Evolutionary conservation across 2,329 filamentous ascomycete species (phyloP).

Genomic region (Chaetomium globosum): DNA sequence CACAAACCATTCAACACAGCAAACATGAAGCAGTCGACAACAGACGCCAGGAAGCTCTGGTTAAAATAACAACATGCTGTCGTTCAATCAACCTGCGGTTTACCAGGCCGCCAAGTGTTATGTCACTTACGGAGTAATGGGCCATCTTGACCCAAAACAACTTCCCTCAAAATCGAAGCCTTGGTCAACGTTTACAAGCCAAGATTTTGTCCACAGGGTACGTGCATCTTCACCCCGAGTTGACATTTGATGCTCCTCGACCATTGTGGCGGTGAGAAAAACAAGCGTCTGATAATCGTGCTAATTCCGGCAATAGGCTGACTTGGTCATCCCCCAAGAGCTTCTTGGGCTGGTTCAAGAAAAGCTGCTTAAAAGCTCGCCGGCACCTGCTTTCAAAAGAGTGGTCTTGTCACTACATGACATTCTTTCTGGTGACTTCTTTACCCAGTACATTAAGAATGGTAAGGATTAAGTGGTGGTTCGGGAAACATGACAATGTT

Average conservation of each 20-base stretch:
- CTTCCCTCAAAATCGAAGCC: slow-evolving; percentile 73
- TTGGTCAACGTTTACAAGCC: slow-evolving; percentile 67
- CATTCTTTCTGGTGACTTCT: slow-evolving; percentile 73
- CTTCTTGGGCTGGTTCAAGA: slow-evolving; percentile 57
- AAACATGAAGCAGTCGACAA: not conserved
- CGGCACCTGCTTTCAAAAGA: slow-evolving; percentile 59
- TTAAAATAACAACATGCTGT: slow-evolving; percentile 47
- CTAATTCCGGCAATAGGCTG: slow-evolving; percentile 51
- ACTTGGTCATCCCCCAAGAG: slow-evolving; percentile 72
- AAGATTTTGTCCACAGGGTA: slow-evolving; percentile 67
- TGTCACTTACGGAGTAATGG: slow-evolving; percentile 69
- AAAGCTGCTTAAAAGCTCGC: slow-evolving; percentile 49
- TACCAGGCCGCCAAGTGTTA: slow-evolving; percentile 69
- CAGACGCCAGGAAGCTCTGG: not conserved
- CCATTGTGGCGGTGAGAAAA: not conserved
- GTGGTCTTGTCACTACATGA: slow-evolving; percentile 74
- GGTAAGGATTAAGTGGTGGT: slow-evolving; percentile 50
- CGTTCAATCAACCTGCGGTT: slow-evolving; percentile 49
- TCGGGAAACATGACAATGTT: not conserved
- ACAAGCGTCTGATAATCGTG: not conserved
- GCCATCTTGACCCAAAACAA: slow-evolving; percentile 70
- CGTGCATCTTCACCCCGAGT: not conserved
- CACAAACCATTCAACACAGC: slow-evolving; percentile 2
- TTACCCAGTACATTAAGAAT: slow-evolving; percentile 80
- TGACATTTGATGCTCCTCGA: not conserved